These are phyloP conservation scores for Sphenostylis stenocarpa DNA, from an alignment of 306 rosid species.

Conservation along the genomic window DNA sequence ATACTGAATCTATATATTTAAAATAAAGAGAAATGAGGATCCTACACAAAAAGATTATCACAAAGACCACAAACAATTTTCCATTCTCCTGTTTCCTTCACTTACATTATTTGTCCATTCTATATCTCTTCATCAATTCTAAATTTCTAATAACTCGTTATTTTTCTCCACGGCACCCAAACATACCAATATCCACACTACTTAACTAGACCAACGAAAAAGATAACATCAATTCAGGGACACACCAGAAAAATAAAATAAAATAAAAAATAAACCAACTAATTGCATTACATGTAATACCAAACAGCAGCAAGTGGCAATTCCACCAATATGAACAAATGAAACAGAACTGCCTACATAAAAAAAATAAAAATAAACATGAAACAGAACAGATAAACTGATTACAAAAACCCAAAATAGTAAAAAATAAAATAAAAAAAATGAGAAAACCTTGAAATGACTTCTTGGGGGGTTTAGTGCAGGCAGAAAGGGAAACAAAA, in stretches of 20 bases:
- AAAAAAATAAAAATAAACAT: not conserved
- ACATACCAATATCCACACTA: not conserved
- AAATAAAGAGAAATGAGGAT: not conserved
- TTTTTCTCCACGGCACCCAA: not conserved
- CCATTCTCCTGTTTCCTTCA: not conserved
- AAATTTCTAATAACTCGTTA: not conserved
- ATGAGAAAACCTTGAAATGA: conserved; percentile 57
- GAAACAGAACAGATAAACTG: not conserved
- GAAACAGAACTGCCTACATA: not conserved
- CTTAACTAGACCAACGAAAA: not conserved
- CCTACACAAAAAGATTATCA: conserved; percentile 2
- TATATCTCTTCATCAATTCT: not conserved
- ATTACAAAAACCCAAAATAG: not conserved
- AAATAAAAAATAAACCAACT: not conserved
- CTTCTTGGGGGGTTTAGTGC: conserved; percentile 41
- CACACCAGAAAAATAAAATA: too few species aligned
- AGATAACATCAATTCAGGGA: not conserved
- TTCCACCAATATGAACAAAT: conserved; percentile 3
- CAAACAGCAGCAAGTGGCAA: not conserved
- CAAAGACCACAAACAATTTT: not conserved
- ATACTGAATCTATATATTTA: not conserved
- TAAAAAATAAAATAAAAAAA: not conserved
- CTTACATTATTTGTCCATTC: not conserved
- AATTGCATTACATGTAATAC: not conserved
- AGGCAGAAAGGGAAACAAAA: conserved; percentile 46